Conservation (phyloP, 176 grass and related monocot species). For the Alopecurus myosuroides region DNA sequence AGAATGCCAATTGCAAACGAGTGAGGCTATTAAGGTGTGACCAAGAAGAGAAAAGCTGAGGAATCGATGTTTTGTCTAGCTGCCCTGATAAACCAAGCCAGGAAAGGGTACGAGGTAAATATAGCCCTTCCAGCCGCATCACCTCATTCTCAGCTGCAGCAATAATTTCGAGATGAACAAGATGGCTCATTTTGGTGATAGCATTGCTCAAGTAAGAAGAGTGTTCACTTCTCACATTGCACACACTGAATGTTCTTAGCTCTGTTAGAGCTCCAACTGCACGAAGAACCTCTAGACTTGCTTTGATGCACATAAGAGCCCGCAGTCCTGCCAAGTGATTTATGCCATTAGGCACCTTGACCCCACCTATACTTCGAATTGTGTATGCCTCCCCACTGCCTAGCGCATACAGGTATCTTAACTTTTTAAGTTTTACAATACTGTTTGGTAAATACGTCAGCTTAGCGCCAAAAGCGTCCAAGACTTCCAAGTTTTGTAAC, state of each 20-base stretch:
- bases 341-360: not conserved
- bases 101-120: not conserved
- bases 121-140: not conserved
- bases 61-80: not conserved
- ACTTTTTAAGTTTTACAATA: not conserved
- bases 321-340: not conserved
- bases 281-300: not conserved
- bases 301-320: not conserved
- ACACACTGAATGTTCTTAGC: not conserved
- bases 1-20: not conserved
- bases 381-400: no score
- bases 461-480: not conserved
- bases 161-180: not conserved
- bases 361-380: no score
- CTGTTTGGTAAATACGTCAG: not conserved
- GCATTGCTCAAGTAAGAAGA: not conserved
- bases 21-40: not conserved
- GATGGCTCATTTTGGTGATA: not conserved
- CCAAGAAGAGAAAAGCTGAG: not conserved
- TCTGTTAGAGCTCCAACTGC: not conserved
- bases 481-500: not conserved
- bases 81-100: not conserved
- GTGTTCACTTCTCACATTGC: not conserved
- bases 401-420: not conserved
- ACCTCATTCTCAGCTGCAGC: not conserved